These are phyloP conservation scores for Babesia bigemina DNA, from an alignment of 169 alveolate species.

Conservation along the genomic window DNA sequence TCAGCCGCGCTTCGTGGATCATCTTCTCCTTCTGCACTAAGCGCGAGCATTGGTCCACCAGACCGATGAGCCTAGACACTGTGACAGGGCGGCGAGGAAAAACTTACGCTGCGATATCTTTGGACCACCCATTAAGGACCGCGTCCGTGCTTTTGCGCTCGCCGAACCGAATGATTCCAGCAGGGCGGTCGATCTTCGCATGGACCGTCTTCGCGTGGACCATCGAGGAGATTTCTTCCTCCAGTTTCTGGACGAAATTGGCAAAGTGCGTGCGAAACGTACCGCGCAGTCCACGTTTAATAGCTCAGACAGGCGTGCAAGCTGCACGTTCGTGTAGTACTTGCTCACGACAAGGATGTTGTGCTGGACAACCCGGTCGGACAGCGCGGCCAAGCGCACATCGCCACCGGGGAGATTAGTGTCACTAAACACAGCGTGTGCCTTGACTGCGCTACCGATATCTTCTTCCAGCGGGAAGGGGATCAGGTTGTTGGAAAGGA, in stretches of 20 bases:
- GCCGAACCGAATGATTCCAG: slow-evolving; percentile 71
- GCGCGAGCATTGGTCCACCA: slow-evolving; percentile 68
- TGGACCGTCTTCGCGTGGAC: slow-evolving; percentile 65
- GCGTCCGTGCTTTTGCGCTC: slow-evolving; percentile 67
- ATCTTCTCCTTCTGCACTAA: slow-evolving; percentile 71
- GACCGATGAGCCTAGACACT: slow-evolving; percentile 55
- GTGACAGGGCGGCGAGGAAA: no score
- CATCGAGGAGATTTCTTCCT: slow-evolving; percentile 66
- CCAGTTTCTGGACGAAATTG: slow-evolving; percentile 49
- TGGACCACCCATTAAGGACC: slow-evolving; percentile 70
- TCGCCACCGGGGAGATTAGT: slow-evolving; percentile 51
- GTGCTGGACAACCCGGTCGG: slow-evolving; percentile 79
- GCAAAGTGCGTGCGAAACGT: neutral
- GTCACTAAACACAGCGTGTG: slow-evolving; percentile 34
- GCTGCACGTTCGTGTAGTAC: slow-evolving; percentile 64
- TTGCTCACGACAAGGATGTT: slow-evolving; percentile 71
- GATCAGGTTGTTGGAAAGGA: slow-evolving; percentile 68
- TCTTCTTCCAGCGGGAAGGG: slow-evolving; percentile 62
- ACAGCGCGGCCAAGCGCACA: slow-evolving; percentile 53
- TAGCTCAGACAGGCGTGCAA: slow-evolving; percentile 64
- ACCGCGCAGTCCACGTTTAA: slow-evolving; percentile 61
- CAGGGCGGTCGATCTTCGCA: slow-evolving; percentile 76
- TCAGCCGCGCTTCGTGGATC: slow-evolving; percentile 69
- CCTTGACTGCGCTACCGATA: slow-evolving; percentile 29
- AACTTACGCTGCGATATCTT: slow-evolving; percentile 61